Percentiles rank a stretch among this genome's conserved stretches.
Evolutionary conservation across 2,329 filamentous ascomycete species (phyloP).

Genomic region (Aspergillus pseudonomiae): DNA sequence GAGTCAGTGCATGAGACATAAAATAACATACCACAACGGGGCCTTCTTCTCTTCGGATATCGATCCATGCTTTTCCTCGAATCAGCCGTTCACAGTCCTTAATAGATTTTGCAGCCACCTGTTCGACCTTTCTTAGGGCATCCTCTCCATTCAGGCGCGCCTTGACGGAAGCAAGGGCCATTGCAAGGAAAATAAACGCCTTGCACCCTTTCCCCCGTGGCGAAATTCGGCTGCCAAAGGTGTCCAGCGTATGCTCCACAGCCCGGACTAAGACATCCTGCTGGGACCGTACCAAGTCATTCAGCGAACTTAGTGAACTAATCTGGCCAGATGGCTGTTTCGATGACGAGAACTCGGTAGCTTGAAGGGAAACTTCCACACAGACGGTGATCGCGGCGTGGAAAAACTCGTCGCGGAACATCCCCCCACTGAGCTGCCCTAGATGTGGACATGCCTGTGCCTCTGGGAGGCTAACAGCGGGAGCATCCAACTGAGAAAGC

Average conservation of each 20-base stretch:
- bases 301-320: constrained; percentile 21
- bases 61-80: constrained; percentile 25
- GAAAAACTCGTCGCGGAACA: constrained; percentile 40
- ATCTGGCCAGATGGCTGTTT: constrained; percentile 12
- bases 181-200: constrained; percentile 32
- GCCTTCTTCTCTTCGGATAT: constrained; percentile 23
- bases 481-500: constrained; percentile 34
- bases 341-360: constrained; percentile 25
- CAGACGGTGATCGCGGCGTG: constrained; percentile 38
- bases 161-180: constrained; percentile 35
- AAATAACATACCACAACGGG: constrained; percentile 22
- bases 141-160: constrained; percentile 36
- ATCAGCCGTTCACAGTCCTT: constrained; percentile 28
- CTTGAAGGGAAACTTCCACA: constrained; percentile 36
- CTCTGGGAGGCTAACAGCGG: constrained; percentile 17
- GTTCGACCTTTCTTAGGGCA: constrained; percentile 28
- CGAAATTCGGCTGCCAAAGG: constrained; percentile 32
- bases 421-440: constrained; percentile 34
- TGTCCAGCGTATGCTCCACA: constrained; percentile 32
- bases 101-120: constrained; percentile 25
- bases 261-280: constrained; percentile 33
- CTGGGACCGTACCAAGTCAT: constrained; percentile 36
- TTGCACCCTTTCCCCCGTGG: constrained; percentile 32
- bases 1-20: not conserved
- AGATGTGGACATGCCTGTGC: constrained; percentile 31